Conservation (phyloP, 495 filamentous ascomycete genomes). For the Monascus purpureus region DNA sequence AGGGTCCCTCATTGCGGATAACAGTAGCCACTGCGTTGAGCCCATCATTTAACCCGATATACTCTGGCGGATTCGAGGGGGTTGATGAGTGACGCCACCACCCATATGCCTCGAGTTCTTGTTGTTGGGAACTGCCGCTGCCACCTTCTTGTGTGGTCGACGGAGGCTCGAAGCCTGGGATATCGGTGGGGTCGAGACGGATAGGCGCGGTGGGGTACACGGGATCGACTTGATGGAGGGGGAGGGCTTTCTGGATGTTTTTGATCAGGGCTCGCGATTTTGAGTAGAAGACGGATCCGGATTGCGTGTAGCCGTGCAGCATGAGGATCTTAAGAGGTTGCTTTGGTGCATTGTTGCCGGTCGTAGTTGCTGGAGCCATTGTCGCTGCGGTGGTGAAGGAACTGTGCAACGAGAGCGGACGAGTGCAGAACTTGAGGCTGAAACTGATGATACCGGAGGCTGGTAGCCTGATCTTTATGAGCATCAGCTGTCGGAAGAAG, state of each 20-base stretch:
- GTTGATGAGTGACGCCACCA: conserved; percentile 70
- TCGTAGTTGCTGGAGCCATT: not conserved
- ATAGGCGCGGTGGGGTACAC: conserved; percentile 40
- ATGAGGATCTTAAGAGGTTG: conserved; percentile 40
- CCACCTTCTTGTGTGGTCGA: conserved; percentile 5
- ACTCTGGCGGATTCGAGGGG: conserved; percentile 35
- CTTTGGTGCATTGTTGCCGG: not conserved
- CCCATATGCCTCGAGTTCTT: conserved; percentile 54
- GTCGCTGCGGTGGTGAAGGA: conserved; percentile 1
- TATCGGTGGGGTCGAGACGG: conserved; percentile 48
- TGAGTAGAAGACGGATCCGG: conserved; percentile 68
- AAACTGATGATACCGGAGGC: too few relatives aligned
- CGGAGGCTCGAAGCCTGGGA: conserved; percentile 49
- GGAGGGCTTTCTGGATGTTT: conserved; percentile 58
- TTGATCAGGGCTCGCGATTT: conserved; percentile 85
- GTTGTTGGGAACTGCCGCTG: conserved; percentile 17
- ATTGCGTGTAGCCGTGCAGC: conserved; percentile 76
- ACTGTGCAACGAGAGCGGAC: not conserved
- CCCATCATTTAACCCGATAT: conserved; percentile 52
- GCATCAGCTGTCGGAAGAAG: too few relatives aligned
- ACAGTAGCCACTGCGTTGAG: conserved; percentile 43
- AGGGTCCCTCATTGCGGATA: conserved; percentile 43
- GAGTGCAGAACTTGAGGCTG: too few relatives aligned
- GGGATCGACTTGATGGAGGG: conserved; percentile 36
- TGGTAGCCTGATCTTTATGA: too few relatives aligned